Percentiles rank a stretch among this genome's conserved stretches.
Evolutionary conservation across 2,329 filamentous ascomycete species (phyloP).

Genomic region (Diaporthe ampelina): DNA sequence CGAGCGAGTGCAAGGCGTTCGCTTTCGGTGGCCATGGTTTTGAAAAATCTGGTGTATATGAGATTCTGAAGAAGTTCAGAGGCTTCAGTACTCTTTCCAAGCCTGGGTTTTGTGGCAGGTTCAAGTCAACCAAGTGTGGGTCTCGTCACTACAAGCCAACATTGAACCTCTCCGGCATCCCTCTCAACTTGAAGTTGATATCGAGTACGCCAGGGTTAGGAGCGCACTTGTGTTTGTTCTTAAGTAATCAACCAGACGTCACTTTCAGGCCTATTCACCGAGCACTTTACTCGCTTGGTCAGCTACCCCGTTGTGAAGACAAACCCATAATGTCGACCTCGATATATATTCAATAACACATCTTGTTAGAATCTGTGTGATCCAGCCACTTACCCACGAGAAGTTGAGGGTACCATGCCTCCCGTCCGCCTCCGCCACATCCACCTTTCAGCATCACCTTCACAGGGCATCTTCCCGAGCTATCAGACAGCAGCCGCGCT

Average conservation of each 20-base stretch:
- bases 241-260: not conserved
- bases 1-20: constrained; percentile 23
- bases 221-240: not conserved
- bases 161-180: too few species aligned
- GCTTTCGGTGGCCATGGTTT: constrained; percentile 9
- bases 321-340: not conserved
- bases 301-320: too few species aligned
- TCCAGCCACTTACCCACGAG: not conserved
- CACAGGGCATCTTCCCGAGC: constrained; percentile 48
- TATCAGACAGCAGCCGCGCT: constrained; percentile 56
- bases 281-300: not conserved
- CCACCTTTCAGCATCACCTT: constrained; percentile 50
- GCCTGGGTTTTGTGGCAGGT: not conserved
- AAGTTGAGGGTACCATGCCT: not conserved
- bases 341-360: not conserved
- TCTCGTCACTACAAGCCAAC: too few species aligned
- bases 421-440: constrained; percentile 53
- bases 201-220: constrained; percentile 9
- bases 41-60: not conserved
- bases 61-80: too few species aligned
- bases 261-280: not conserved
- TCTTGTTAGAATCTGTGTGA: not conserved
- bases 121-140: not conserved
- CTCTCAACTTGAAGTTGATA: too few species aligned
- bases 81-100: not conserved